Percentiles rank a stretch among this genome's conserved stretches.
Conservation (phyloP, 768 basidiomycete species). For the Kwoniella europaea region DNA sequence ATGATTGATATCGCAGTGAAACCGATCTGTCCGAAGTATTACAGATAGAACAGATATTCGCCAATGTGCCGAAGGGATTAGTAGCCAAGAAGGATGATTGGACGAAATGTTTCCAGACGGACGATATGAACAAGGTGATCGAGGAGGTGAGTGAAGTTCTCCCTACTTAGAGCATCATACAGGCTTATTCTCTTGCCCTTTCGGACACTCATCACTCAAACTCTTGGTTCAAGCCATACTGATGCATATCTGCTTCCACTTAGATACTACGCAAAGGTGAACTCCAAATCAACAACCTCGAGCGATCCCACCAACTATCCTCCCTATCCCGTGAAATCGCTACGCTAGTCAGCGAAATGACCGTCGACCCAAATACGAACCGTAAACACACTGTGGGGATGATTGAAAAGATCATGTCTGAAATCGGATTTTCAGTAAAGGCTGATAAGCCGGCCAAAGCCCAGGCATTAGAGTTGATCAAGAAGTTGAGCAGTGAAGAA, state of each 20-base stretch:
- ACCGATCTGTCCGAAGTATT: conserved; percentile 92
- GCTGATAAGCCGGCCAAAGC: conserved; percentile 89
- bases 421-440: conserved; percentile 90
- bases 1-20: conserved; percentile 65
- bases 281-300: conserved; percentile 94
- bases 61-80: conserved; percentile 95
- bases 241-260: not conserved
- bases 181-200: not conserved
- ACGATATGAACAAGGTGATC: conserved; percentile 72
- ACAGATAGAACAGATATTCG: conserved; percentile 94
- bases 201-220: not conserved
- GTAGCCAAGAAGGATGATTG: conserved; percentile 87
- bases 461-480: conserved; percentile 63
- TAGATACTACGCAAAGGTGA: conserved; percentile 96
- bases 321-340: conserved; percentile 87
- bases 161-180: not conserved
- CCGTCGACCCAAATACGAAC: conserved; percentile 88
- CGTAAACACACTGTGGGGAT: conserved; percentile 90
- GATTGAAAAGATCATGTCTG: conserved; percentile 96
- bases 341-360: conserved; percentile 91
- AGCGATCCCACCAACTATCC: conserved; percentile 85
- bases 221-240: no score
- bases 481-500: conserved; percentile 33
- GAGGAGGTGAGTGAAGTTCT: conserved; percentile 67
- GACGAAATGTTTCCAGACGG: conserved; percentile 85